Evolutionary conservation across 139 green algal genomes (phyloP).

Genomic region (Chlorella vulgaris): DNA sequence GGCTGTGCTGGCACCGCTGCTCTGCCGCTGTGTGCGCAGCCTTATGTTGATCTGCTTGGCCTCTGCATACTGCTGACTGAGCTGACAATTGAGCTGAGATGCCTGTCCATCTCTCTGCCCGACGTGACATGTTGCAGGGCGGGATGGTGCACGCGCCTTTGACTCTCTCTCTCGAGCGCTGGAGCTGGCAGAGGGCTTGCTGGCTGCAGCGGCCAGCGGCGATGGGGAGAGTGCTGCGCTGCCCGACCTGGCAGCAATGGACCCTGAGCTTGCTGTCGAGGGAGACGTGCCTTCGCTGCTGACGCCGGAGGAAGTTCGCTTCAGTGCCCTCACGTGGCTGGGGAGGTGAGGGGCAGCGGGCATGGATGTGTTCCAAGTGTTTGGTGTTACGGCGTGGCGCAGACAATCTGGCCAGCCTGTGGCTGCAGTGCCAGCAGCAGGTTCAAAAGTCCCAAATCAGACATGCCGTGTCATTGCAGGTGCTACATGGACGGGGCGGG

Average conservation of each 20-base stretch:
- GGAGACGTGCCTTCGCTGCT: conserved; percentile 16
- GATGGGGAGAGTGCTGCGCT: neutral
- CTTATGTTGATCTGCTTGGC: too few species aligned
- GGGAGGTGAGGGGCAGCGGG: neutral
- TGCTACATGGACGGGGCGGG: conserved; percentile 12
- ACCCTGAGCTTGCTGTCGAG: neutral
- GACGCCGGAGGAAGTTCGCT: neutral
- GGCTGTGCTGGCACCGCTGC: neutral
- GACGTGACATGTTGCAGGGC: neutral
- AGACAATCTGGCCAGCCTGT: neutral
- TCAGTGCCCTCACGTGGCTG: conserved; percentile 10
- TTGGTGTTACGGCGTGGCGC: neutral
- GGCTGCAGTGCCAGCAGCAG: neutral
- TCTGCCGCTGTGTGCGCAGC: neutral
- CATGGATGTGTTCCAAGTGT: neutral
- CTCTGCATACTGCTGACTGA: too few species aligned
- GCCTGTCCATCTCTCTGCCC: too few species aligned
- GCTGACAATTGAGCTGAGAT: too few species aligned
- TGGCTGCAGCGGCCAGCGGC: neutral
- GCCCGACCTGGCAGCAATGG: neutral
- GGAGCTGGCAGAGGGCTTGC: neutral
- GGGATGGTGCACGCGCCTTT: neutral
- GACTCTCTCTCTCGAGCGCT: neutral
- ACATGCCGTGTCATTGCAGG: neutral
- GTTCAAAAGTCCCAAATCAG: neutral